These are phyloP conservation scores for Agarophyton chilense DNA, from an alignment of 23 red algal genomes.

Conservation along the genomic window DNA sequence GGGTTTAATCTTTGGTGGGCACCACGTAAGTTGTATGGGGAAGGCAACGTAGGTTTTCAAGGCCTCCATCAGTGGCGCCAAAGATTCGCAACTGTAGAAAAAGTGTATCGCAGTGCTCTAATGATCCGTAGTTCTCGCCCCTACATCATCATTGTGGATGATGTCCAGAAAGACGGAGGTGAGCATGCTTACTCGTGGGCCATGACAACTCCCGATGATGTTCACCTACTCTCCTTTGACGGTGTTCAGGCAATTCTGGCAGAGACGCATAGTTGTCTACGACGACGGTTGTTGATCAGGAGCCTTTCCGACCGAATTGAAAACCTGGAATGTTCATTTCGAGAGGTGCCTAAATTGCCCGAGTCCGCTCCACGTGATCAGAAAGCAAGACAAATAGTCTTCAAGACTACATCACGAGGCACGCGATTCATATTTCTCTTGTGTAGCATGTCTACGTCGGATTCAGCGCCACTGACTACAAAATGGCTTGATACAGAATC, in stretches of 20 bases:
- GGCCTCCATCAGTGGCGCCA: conserved; percentile 74
- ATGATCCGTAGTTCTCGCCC: conserved; percentile 43
- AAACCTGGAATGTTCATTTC: conserved; percentile 51
- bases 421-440: conserved; percentile 54
- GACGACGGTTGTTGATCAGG: conserved; percentile 17
- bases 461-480: background rate
- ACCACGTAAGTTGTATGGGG: conserved; percentile 52
- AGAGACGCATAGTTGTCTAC: background rate
- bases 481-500: conserved; percentile 14
- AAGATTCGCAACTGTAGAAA: conserved; percentile 51
- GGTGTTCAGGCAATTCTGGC: conserved; percentile 30
- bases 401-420: conserved; percentile 15
- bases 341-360: conserved; percentile 29
- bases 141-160: conserved; percentile 53
- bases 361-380: conserved; percentile 20
- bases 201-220: conserved; percentile 59
- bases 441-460: background rate
- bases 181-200: conserved; percentile 61
- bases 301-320: background rate
- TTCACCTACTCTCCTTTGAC: conserved; percentile 38
- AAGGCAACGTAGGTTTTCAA: conserved; percentile 64
- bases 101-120: conserved; percentile 49
- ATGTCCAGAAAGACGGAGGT: conserved; percentile 49
- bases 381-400: conserved; percentile 15
- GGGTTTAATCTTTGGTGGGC: conserved; percentile 63